These are phyloP conservation scores for Rhodomyrtus tomentosa DNA, from an alignment of 345 rosid genomes.

Conservation along the genomic window DNA sequence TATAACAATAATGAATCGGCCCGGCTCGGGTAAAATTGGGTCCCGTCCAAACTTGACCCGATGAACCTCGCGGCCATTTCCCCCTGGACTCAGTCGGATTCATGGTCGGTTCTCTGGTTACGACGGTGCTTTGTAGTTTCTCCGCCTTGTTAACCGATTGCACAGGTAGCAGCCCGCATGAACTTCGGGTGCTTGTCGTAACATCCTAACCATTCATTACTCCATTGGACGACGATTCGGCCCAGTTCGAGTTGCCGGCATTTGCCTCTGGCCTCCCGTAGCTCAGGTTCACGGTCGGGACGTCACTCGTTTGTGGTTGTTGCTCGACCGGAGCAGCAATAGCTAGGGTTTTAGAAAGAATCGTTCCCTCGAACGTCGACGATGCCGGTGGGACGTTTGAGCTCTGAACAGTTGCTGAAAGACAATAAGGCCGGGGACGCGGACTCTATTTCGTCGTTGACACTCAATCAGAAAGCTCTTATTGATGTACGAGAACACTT, in stretches of 20 bases:
- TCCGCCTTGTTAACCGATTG: neutral
- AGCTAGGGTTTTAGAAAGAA: conserved; percentile 10
- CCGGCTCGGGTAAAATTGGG: neutral
- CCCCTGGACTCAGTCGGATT: neutral
- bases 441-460: conserved; percentile 40
- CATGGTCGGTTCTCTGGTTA: neutral
- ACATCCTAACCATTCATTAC: neutral
- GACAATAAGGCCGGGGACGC: conserved; percentile 40
- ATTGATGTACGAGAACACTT: conserved; percentile 31
- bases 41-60: neutral
- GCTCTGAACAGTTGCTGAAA: conserved; percentile 43
- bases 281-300: neutral
- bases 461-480: conserved; percentile 64
- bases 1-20: neutral
- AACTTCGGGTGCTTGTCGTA: too few species aligned
- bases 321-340: neutral
- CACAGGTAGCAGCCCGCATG: neutral
- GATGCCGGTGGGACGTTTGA: conserved; percentile 32
- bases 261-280: neutral
- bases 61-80: too few species aligned
- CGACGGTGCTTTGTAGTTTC: neutral
- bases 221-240: neutral
- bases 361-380: neutral
- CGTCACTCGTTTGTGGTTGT: too few species aligned
- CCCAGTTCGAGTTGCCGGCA: neutral